Base-by-base conservation (phyloP, 2,329 filamentous ascomycete genomes). In the Sphaerulina musiva region DNA sequence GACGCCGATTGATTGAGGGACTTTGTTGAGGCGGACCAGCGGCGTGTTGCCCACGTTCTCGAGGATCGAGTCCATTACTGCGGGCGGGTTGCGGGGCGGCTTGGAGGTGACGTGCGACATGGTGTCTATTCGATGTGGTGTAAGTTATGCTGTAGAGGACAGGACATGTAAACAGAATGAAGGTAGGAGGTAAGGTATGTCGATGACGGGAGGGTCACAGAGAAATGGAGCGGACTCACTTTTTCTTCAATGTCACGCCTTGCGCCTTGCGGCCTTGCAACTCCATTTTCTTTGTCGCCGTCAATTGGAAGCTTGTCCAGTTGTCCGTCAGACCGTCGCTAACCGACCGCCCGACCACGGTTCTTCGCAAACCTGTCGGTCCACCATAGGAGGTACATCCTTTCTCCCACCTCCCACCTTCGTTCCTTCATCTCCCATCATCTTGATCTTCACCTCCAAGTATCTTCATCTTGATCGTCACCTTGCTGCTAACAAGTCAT, bases 31-130 rank as follows among this genome's bases (percentile, higher is more conserved):
- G 47, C 87, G 86, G 41, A 98, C 89, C 51, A 98, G 83, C n/a
- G 93, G 93, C 40, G 92, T 95, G 73, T 95, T 92, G 67, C 91
- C 92, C 65, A 98, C 96, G 62, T 96, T 83, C 73, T 95, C 85
- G 44, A 84, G 87, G 61, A 91, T 87, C 53, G 83, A 84, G 66
- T 82, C 73, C 72, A 84, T 79, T 54, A 78, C 76, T 58, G 76
- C 74, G 2, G 80, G 80, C 43, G 80, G 79, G 56, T 77, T 70
- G 57, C 74, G 74, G 42, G 66, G 66, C 59, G 78, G 74, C 58
- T 70, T 72, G 20, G 76, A 78, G 36, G 57, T 61, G 46, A 67
- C 56, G 55, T 68, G 65, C 36, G 64, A 67, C 64, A 68, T 68
- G 46, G 36, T 61, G 59, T 14, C 41, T 31, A 10, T 9, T 46